A percentile compares a stretch with the other conserved stretches of the same genome.
These are phyloP conservation scores for Solanum sejunctum DNA, from an alignment of 257 asterid species.

Conservation along the genomic window DNA sequence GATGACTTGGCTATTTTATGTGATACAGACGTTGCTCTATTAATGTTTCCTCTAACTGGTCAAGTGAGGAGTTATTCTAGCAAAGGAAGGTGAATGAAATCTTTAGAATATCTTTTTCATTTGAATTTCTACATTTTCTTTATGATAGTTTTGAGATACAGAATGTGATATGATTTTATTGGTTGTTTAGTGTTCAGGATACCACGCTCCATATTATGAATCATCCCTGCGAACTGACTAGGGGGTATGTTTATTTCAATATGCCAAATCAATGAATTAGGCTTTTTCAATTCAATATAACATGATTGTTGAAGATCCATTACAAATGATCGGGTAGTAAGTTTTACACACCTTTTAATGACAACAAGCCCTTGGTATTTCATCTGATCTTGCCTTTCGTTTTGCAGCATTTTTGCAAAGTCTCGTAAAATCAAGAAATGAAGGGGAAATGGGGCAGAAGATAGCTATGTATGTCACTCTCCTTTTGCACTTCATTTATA, in stretches of 20 bases:
- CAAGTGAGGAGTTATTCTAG: too few relatives aligned
- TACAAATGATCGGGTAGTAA: slow-evolving; percentile 30
- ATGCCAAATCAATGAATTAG: neutral
- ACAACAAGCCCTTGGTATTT: neutral
- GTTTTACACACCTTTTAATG: neutral
- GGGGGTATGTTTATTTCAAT: slow-evolving; percentile 23
- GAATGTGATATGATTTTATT: too few relatives aligned
- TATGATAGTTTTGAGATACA: too few relatives aligned
- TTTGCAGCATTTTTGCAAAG: slow-evolving; percentile 30
- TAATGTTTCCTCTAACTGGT: too few relatives aligned
- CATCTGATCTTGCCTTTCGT: neutral
- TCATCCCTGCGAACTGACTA: slow-evolving; percentile 45
- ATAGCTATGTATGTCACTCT: slow-evolving; percentile 25
- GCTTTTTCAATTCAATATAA: neutral
- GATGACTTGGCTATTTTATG: too few relatives aligned
- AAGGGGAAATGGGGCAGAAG: slow-evolving; percentile 44
- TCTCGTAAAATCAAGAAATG: slow-evolving; percentile 38
- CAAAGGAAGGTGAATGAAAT: too few relatives aligned
- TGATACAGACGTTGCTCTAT: too few relatives aligned
- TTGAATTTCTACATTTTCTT: too few relatives aligned
- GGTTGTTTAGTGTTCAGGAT: too few relatives aligned
- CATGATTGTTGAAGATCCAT: slow-evolving; percentile 29
- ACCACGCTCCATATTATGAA: too few relatives aligned
- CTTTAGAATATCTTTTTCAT: too few relatives aligned
- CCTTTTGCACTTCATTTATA: neutral